phyloP scores from a whole-genome alignment of 345 rosid species.

The Toxicodendron radicans region DNA sequence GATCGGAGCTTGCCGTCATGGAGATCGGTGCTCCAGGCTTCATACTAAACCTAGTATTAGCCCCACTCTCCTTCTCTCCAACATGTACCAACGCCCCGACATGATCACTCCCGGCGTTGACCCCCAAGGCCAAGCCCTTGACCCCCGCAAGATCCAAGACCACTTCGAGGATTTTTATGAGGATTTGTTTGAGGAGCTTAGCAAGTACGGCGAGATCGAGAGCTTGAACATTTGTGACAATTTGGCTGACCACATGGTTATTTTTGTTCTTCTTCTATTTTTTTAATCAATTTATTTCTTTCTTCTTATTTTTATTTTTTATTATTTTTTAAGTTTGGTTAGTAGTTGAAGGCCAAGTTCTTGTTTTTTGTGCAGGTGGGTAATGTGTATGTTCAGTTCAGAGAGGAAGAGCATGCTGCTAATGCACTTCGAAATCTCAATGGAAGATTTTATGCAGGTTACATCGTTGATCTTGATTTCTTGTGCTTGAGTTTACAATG shows the following conservation, averaged over 20 bases:
- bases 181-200: constrained; percentile 54
- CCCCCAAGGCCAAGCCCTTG: constrained; percentile 44
- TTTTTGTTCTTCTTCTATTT: background rate
- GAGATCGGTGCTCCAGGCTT: constrained; percentile 63
- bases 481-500: background rate
- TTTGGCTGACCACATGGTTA: constrained; percentile 61
- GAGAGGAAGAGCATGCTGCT: constrained; percentile 66
- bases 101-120: constrained; percentile 53
- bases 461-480: background rate
- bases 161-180: constrained; percentile 60
- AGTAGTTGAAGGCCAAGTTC: background rate
- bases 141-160: constrained; percentile 55
- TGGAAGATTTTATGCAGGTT: constrained; percentile 56
- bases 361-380: constrained; percentile 42
- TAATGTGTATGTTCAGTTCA: constrained; percentile 61
- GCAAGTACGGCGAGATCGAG: constrained; percentile 53
- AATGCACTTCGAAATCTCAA: constrained; percentile 43
- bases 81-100: constrained; percentile 68
- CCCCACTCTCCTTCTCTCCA: constrained; percentile 57
- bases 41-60: constrained; percentile 63
- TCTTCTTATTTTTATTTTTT: background rate
- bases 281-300: background rate
- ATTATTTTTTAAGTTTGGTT: background rate
- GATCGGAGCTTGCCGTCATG: constrained; percentile 65
- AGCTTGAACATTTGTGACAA: constrained; percentile 58